Evolutionary conservation across 768 basidiomycete genomes (phyloP).

Genomic region (Suillus sp.): DNA sequence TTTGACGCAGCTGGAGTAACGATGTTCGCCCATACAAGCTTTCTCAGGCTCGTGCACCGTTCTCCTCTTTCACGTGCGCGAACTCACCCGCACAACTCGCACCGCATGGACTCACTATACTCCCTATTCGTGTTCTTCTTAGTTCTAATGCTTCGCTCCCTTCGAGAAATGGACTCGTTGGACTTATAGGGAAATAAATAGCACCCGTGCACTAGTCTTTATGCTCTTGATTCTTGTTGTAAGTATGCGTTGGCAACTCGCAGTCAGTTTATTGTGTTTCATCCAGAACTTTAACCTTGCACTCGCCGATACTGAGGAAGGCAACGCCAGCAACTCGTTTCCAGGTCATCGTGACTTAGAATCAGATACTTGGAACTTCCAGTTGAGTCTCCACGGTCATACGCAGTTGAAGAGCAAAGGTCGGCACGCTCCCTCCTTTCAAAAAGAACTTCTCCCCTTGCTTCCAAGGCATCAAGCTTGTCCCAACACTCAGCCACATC

Average conservation of each 20-base stretch:
- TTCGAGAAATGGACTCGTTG: neutral
- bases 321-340: neutral
- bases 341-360: neutral
- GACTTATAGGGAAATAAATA: neutral
- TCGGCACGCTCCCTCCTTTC: neutral
- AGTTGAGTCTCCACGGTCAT: slow-evolving; percentile 13
- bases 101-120: slow-evolving; percentile 2
- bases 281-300: slow-evolving; percentile 6
- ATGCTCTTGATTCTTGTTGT: slow-evolving; percentile 8
- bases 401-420: neutral
- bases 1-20: slow-evolving; percentile 32
- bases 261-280: slow-evolving; percentile 7
- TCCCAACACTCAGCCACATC: neutral
- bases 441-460: slow-evolving; percentile 17
- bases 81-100: slow-evolving; percentile 17
- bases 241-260: neutral
- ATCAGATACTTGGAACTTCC: slow-evolving; percentile 12
- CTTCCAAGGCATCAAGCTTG: slow-evolving; percentile 11
- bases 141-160: slow-evolving; percentile 1
- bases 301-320: neutral
- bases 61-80: slow-evolving; percentile 20
- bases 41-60: slow-evolving; percentile 17
- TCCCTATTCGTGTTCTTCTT: slow-evolving; percentile 10
- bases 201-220: neutral
- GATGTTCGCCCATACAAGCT: slow-evolving; percentile 24